phyloP scores from a whole-genome alignment of 2,329 filamentous ascomycete genomes.

The Botryotinia convoluta region DNA sequence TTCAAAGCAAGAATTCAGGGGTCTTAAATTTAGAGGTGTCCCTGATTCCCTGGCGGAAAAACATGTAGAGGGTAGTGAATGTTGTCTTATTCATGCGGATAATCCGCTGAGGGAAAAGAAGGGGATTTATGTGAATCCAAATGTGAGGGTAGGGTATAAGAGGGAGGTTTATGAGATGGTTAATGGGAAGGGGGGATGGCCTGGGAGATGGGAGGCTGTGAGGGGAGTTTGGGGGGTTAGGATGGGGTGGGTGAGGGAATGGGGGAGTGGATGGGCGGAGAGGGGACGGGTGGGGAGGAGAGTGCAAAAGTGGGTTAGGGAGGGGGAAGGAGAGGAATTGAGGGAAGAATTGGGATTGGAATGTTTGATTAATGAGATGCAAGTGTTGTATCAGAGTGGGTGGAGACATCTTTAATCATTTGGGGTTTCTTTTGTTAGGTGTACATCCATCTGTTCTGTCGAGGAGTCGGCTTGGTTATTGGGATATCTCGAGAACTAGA shows the following conservation, averaged over 20 bases:
- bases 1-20: background rate
- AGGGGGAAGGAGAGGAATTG: background rate
- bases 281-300: background rate
- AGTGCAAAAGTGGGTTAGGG: background rate
- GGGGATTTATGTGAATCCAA: slow-evolving; percentile 67
- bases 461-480: background rate
- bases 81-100: slow-evolving; percentile 72
- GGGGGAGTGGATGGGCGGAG: background rate
- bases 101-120: slow-evolving; percentile 47
- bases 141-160: slow-evolving; percentile 64
- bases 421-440: background rate
- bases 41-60: slow-evolving; percentile 56
- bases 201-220: slow-evolving; percentile 1
- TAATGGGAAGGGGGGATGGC: slow-evolving; percentile 27
- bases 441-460: background rate
- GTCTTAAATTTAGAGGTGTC: slow-evolving; percentile 58
- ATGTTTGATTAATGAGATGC: slow-evolving; percentile 56
- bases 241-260: background rate
- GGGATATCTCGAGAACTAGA: background rate
- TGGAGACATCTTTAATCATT: slow-evolving; percentile 49
- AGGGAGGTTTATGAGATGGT: slow-evolving; percentile 44
- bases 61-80: slow-evolving; percentile 76
- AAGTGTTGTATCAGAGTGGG: slow-evolving; percentile 54
- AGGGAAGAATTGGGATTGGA: background rate
- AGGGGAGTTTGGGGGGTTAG: slow-evolving; percentile 7